Evolutionary conservation across 257 asterid genomes (phyloP), one percentile per base, ranked within the genome.

Genomic region (Solanum ossicruentum): DNA sequence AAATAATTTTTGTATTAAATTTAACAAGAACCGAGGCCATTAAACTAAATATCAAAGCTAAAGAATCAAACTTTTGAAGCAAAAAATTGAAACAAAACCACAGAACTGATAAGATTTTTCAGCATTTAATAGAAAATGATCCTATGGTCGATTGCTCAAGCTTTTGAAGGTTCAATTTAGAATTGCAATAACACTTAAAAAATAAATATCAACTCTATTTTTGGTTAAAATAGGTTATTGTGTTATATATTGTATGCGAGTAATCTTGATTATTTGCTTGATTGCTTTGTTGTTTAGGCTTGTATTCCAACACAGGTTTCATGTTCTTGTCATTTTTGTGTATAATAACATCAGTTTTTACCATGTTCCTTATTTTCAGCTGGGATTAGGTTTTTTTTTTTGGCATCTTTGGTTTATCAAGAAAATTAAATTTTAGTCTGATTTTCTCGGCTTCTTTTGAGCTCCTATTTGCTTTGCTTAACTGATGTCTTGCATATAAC

Each of bases 241-340:
- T 65, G 11, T 65, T 12, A 26, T 6, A 65, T 26, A 28, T 65
- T 65, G 26, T 15, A 65, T 65, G 41, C 18, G 23, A 63, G 72
- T 26, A 11, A 65, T 65, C 72, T 7, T 65, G 11, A 10, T 28
- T 65, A 20, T 18, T 57, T 57, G 26, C 23, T 57, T 51, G 66
- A 58, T 58, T 58, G n/a, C 66, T 63, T 23, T 3, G 41, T 26
- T 63, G 18, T 63, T 52, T 65, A 26, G 26, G 72, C 36, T 15
- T 21, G 39, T 61, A 61, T 61, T 61, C 39, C 39, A 23, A 1
- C 70, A 23, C 17, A 23, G 5, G n/a, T 3, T 90, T 95, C 98
- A 91, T 93, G 92, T 51, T 51, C 55, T 12, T 51, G 28, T 63
- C 41, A 63, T 12, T 61, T 61, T 61, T 61, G 39, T 61, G 70